Evolutionary conservation across 495 filamentous ascomycete species (phyloP), one percentile per base, ranked within the genome.

Genomic region (Penicillium soppii): DNA sequence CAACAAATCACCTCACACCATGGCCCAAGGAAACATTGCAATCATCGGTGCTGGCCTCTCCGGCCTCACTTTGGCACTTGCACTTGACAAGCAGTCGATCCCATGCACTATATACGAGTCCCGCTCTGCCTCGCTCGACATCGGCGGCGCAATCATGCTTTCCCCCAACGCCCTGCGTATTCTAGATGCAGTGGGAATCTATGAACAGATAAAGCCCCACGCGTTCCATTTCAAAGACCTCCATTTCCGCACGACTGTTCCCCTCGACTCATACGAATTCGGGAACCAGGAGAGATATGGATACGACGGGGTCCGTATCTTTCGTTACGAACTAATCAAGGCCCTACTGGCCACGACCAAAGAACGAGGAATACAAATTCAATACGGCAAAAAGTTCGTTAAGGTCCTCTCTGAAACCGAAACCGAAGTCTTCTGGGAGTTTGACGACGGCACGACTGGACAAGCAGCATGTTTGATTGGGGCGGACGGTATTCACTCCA

Each of bases 81-180:
- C 66, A 1, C 65, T 82, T 0, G 59, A 79, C 16, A 48, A 65
- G 25, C 57, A 71, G 12, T 48, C 50, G 9, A 76, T 77, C 29
- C 57, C 64, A 19, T 68, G 62, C 48, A 74, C 63, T 8, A 53
- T 82, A 38, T 82, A 76, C 56, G 77, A 80, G 42, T 54, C 62
- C 13, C 69, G 74, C 17, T 33, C 56, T 7, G 67, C 64, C 0
- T 58, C 62, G 12, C 59, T 62, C 23, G 60, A 65, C 33, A 61
- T 70, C 35, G 76, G 72, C 7, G 79, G 80, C 4, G 79, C 75
- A 5, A 59, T 82, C 37, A 78, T 76, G 72, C 71, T 81, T 27
- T 76, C 74, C 0, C 73, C 78, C 37, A 81, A 82, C 42, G 75
- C 75, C 4, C 61, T 81, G 9, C 70, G 67, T 15, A 58, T 80